Evolutionary conservation across 2,329 filamentous ascomycete species (phyloP).

Genomic region (Aspergillus persii): DNA sequence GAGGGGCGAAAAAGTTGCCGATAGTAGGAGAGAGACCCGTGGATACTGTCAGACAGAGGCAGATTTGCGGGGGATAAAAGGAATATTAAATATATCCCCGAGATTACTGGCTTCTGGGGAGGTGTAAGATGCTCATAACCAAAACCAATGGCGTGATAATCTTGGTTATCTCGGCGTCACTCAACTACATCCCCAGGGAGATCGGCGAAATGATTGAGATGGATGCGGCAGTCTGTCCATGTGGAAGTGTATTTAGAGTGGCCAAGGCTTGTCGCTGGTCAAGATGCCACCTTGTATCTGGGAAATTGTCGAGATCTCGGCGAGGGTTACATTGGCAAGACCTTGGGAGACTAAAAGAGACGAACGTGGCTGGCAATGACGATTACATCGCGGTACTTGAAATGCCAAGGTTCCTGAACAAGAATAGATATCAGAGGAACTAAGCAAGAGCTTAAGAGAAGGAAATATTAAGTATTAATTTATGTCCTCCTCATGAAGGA

Average conservation of each 20-base stretch:
- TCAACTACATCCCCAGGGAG: neutral
- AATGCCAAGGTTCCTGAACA: too few relatives aligned
- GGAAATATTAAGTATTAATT: too few relatives aligned
- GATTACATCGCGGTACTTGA: neutral
- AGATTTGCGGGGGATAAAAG: neutral
- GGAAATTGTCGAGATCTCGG: neutral
- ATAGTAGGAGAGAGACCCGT: neutral
- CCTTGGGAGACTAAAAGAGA: neutral
- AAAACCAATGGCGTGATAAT: neutral
- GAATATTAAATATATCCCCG: neutral
- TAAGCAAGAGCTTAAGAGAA: too few relatives aligned
- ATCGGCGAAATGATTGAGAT: neutral
- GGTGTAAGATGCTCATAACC: neutral
- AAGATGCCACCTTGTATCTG: neutral
- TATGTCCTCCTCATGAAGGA: too few relatives aligned
- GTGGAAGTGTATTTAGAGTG: neutral
- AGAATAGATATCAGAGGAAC: too few relatives aligned
- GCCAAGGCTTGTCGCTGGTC: neutral
- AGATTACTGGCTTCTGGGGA: neutral
- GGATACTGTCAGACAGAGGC: neutral
- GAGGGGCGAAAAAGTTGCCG: neutral
- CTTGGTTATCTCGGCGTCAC: neutral
- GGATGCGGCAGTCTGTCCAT: neutral
- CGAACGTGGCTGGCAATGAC: neutral
- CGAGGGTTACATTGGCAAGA: conserved; percentile 1